These are phyloP conservation scores for Saccharomycopsis fermentans DNA, from an alignment of 805 yeast genomes.

Conservation along the genomic window DNA sequence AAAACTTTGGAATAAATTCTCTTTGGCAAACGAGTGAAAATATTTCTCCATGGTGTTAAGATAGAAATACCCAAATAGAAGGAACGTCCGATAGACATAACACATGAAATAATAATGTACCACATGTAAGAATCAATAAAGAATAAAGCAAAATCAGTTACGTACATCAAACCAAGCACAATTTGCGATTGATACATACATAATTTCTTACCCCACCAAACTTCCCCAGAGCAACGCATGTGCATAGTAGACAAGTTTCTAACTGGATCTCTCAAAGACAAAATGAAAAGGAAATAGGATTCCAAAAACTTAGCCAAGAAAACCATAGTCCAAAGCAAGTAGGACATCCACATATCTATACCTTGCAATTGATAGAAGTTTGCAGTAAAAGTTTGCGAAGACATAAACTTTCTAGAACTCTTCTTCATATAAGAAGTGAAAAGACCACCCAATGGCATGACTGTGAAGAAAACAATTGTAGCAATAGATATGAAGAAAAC, in stretches of 20 bases:
- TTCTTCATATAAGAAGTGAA: conserved; percentile 88
- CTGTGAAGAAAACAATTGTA: conserved; percentile 74
- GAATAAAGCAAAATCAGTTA: conserved; percentile 88
- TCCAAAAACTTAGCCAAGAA: conserved; percentile 83
- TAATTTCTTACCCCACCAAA: conserved; percentile 57
- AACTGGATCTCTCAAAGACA: conserved; percentile 90
- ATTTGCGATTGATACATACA: conserved; percentile 85
- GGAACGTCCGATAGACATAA: conserved; percentile 94
- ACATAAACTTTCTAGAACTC: conserved; percentile 76
- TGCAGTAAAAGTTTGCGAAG: conserved; percentile 95
- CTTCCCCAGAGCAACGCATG: conserved; percentile 95
- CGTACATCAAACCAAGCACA: conserved; percentile 84
- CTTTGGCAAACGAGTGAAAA: conserved; percentile 95
- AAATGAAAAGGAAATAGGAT: conserved; percentile 84
- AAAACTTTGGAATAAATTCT: conserved; percentile 95
- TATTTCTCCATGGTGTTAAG: conserved; percentile 99
- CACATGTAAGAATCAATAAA: conserved; percentile 98
- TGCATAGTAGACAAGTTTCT: conserved; percentile 74
- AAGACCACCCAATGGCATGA: conserved; percentile 95
- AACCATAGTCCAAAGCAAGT: conserved; percentile 79
- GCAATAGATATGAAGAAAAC: conserved; percentile 82
- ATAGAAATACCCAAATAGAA: conserved; percentile 98
- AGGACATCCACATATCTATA: conserved; percentile 93
- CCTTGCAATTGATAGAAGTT: conserved; percentile 73
- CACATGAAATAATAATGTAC: conserved; percentile 93